Evolutionary conservation across 1,139 yeast species (phyloP), one percentile per base, ranked within the genome.

Genomic region (Petasospora fabianii): DNA sequence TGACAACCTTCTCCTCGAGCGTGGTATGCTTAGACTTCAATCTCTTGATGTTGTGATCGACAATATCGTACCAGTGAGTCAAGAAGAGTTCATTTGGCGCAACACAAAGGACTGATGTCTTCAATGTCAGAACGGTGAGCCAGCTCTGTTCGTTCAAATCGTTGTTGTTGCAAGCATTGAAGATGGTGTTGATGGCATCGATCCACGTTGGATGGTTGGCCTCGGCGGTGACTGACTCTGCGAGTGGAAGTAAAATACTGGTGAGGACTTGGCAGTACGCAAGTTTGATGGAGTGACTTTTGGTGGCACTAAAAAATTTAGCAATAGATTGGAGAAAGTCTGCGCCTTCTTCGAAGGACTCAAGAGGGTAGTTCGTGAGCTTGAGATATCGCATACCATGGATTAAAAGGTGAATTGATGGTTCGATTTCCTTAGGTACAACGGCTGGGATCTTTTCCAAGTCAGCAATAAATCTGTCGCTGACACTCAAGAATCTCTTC

Each of bases 161-260:
- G 30, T 73, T 53, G 35, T 66, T 61, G 11, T 59, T 62, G 24
- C 69, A 60, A 3, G 83, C 77, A 12, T 72, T 61, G 56, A 75
- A 83, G 3, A 88, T 75, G 15, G 68, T 62, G 24, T 75, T 75
- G 39, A 87, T 75, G 0, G 96, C 94, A 36, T 80, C 84, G 0
- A 83, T 81, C 99, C 98, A 94, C 1, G 84, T 79, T 3, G 98
- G 98, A 59, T 88, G 95, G 55, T 94, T 92, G 1, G 88, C 88
- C 59, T 94, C 99, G 0, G 97, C 98, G 0, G 97, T 86, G 26
- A 90, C 71, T 2, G 77, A 71, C 15, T 87, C 94, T 0, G 97
- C 95, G 30, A 92, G 64, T 0, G 97, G 95, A 32, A 86, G 63
- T 3, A 94, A 62, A 29, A 94, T 70, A 43, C 77, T 81, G 39